phyloP scores from a whole-genome alignment of 2,329 filamentous ascomycete species.

The Penicillium sp. region DNA sequence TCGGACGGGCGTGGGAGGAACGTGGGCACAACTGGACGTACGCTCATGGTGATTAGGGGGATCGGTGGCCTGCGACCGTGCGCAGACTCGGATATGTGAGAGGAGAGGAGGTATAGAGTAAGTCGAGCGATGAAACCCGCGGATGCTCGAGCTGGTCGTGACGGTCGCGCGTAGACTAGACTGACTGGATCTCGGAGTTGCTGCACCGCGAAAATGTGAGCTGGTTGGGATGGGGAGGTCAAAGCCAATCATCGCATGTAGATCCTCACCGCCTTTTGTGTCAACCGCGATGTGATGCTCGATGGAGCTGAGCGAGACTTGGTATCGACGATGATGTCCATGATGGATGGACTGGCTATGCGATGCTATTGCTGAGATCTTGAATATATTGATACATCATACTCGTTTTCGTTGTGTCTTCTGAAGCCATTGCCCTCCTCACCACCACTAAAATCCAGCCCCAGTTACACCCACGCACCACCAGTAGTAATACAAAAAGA shows the following conservation, averaged over 20 bases:
- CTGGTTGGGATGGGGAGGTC: constrained; percentile 20
- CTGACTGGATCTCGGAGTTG: constrained; percentile 15
- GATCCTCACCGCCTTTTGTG: constrained; percentile 28
- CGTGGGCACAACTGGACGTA: constrained; percentile 19
- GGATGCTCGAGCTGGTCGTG: constrained; percentile 14
- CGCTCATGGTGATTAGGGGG: constrained; percentile 33
- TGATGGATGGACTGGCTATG: not conserved
- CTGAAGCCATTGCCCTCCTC: not conserved
- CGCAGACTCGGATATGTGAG: not conserved
- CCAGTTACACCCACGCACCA: not conserved
- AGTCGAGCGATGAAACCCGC: constrained; percentile 5
- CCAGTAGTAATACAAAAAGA: not conserved
- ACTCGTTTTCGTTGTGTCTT: not conserved
- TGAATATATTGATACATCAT: not conserved
- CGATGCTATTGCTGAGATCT: not conserved
- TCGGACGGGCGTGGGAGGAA: constrained; percentile 1
- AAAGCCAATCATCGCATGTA: constrained; percentile 27
- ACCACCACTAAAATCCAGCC: not conserved
- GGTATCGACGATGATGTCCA: not conserved
- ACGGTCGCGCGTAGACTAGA: constrained; percentile 16
- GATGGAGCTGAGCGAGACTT: not conserved
- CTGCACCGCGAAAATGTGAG: constrained; percentile 39
- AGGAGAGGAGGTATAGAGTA: not conserved
- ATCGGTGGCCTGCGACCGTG: constrained; percentile 3
- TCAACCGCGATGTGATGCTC: not conserved